A percentile compares a stretch with the other conserved stretches of the same genome.
phyloP scores from a whole-genome alignment of 441 rosid genomes.

The Erodium trifolium region DNA sequence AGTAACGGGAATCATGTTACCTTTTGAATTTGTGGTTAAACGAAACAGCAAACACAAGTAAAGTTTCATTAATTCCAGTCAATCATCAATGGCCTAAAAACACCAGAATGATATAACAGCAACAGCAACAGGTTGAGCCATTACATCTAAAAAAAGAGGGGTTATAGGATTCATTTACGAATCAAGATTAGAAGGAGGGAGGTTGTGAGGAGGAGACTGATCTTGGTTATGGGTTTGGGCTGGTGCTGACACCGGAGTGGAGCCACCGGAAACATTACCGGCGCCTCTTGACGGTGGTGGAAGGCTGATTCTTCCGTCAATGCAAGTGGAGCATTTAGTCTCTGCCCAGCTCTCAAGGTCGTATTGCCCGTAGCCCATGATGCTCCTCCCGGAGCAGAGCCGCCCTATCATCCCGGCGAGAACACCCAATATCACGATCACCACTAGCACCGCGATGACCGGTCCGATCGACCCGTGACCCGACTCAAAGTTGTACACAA shows the following conservation, averaged over 20 bases:
- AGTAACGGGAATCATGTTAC: too few species aligned
- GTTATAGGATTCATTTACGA: neutral
- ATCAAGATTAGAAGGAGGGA: neutral
- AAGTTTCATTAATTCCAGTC: too few species aligned
- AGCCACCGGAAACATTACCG: conserved; percentile 10
- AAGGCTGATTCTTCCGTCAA: conserved; percentile 52
- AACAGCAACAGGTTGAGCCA: too few species aligned
- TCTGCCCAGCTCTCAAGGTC: conserved; percentile 75
- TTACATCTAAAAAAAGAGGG: too few species aligned
- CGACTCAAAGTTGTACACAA: conserved; percentile 11
- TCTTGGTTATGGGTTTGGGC: conserved; percentile 21
- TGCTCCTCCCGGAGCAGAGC: conserved; percentile 59
- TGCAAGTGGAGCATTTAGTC: conserved; percentile 54
- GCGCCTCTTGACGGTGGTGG: conserved; percentile 21
- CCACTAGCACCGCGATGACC: conserved; percentile 46
- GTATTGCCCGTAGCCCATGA: conserved; percentile 43
- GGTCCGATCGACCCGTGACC: conserved; percentile 44
- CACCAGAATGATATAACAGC: too few species aligned
- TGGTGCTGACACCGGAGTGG: conserved; percentile 18
- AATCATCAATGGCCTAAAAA: too few species aligned
- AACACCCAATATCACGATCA: conserved; percentile 35
- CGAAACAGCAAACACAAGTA: too few species aligned
- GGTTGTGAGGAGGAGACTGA: conserved; percentile 20
- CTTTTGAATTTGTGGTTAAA: too few species aligned
- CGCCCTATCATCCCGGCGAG: conserved; percentile 53